Base-by-base conservation (phyloP, 352 stramenopile species). In the Phytophthora citricola region DNA sequence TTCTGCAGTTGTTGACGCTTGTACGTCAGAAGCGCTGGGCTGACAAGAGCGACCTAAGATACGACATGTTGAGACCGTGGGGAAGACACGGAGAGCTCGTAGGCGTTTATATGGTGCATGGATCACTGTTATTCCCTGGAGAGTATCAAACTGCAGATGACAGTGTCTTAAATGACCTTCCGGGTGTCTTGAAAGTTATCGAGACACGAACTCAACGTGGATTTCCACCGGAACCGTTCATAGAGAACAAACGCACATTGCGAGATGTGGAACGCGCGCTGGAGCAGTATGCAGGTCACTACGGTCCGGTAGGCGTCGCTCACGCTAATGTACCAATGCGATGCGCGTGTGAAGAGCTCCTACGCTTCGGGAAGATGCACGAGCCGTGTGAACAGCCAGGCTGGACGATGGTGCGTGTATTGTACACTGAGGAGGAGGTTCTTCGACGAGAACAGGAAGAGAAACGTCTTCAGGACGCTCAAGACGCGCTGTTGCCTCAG, bases 21-120 rank as follows among this genome's bases (percentile, higher is more conserved):
- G 76, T 93, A 20, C 78, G 81, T 27, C 34, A 58, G 27, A 90
- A 93, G 57, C 75, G 72, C 22, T 94, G 85, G 85, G 79, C 79
- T 12, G 85, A 94, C 58, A 94, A 94, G 52, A 79, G 86, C 1
- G 83, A 91, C 34, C 81, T 94, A 32, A 71, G 85, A 0, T 94
- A 78, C 69, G 83, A 94, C 54, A 63, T 81, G 36, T 58, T 74
- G 43, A 75, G 85, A 7, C 85, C 85, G n/a, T 94, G 85, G 85
- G 85, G 85, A 0, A 73, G 78, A 17, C 38, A 69, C 6, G 81
- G 74, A 3, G 82, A 94, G 56, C 46, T 64, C 1, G 76, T 85
- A 1, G 71, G 58, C 1, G 81, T 91, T 11, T 92, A 76, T 38
- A 78, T 76, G 43, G 39, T 94, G 24, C 62, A 63, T 31, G 78